A percentile compares a stretch with the other conserved stretches of the same genome.
Evolutionary conservation across 2,329 filamentous ascomycete species (phyloP).

Genomic region (Diaporthe sp.): DNA sequence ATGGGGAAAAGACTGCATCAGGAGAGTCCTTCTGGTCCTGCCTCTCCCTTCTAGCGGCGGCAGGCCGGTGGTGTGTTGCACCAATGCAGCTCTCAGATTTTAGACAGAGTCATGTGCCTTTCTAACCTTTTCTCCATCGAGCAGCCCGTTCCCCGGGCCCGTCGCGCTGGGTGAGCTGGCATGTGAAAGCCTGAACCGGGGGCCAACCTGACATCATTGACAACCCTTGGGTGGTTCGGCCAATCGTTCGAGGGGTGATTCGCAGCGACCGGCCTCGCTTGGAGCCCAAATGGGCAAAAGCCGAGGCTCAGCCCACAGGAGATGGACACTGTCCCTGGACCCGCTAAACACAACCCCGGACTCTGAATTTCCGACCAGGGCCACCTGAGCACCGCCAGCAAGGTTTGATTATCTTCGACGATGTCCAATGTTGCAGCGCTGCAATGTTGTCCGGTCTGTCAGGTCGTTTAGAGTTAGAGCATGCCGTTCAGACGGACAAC

Average conservation of each 20-base stretch:
- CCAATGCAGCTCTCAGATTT: slow-evolving; percentile 17
- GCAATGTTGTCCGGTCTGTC: slow-evolving; percentile 18
- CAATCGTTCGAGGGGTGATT: slow-evolving; percentile 35
- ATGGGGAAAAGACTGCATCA: background rate
- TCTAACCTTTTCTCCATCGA: slow-evolving; percentile 2
- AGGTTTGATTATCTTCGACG: background rate
- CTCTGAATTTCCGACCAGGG: slow-evolving; percentile 21
- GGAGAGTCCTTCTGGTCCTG: too few species aligned
- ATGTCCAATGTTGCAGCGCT: slow-evolving; percentile 9
- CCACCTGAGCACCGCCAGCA: background rate
- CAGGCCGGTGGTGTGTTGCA: slow-evolving; percentile 32
- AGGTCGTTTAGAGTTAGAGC: slow-evolving; percentile 23
- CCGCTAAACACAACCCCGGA: background rate
- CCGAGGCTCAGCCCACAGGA: slow-evolving; percentile 33
- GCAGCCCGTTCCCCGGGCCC: background rate
- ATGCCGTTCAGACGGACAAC: background rate
- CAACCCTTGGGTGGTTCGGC: slow-evolving; percentile 18
- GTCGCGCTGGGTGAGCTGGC: slow-evolving; percentile 17
- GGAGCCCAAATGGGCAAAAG: slow-evolving; percentile 34
- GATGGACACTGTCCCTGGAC: background rate
- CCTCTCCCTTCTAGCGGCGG: slow-evolving; percentile 27
- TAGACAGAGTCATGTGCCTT: slow-evolving; percentile 38
- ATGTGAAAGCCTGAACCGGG: slow-evolving; percentile 37
- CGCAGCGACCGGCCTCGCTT: background rate
- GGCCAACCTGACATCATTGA: slow-evolving; percentile 38